Evolutionary conservation across 768 basidiomycete species (phyloP).

Genomic region (Podaxis mareebaensis): DNA sequence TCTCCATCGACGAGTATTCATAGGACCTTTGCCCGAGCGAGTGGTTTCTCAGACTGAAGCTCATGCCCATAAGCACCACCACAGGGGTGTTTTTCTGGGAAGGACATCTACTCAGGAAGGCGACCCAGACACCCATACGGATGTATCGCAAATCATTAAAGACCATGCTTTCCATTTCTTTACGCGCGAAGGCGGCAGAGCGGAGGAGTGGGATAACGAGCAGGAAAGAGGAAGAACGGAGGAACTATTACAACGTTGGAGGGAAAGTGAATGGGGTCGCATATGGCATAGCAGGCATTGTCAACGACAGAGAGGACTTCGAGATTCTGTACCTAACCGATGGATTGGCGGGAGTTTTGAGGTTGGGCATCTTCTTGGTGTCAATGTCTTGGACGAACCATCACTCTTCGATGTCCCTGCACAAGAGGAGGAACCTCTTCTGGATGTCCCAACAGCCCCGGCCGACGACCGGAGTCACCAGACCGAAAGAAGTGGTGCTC

Average conservation of each 20-base stretch:
- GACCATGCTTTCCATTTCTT: constrained; percentile 67
- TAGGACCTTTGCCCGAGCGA: constrained; percentile 77
- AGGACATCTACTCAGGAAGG: constrained; percentile 24
- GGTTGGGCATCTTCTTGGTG: constrained; percentile 73
- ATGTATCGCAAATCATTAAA: constrained; percentile 50
- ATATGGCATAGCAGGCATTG: constrained; percentile 39
- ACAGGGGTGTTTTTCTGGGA: constrained; percentile 14
- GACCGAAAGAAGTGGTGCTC: background rate
- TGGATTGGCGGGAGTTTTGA: constrained; percentile 82
- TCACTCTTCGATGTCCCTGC: background rate
- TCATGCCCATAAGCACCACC: constrained; percentile 27
- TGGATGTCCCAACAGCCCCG: background rate
- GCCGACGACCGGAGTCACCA: background rate
- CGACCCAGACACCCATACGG: constrained; percentile 34
- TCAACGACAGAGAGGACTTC: constrained; percentile 29
- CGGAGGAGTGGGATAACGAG: constrained; percentile 66
- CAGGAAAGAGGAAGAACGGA: constrained; percentile 44
- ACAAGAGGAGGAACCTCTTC: constrained; percentile 6
- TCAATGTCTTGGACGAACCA: constrained; percentile 52
- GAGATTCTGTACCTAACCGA: constrained; percentile 25
- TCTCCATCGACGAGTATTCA: constrained; percentile 56
- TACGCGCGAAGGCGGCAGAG: constrained; percentile 59
- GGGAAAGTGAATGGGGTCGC: constrained; percentile 65
- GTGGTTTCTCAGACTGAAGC: constrained; percentile 44
- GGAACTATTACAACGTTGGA: constrained; percentile 64